phyloP scores from a whole-genome alignment of 176 grass and related monocot species.

The Zea luxurians region DNA sequence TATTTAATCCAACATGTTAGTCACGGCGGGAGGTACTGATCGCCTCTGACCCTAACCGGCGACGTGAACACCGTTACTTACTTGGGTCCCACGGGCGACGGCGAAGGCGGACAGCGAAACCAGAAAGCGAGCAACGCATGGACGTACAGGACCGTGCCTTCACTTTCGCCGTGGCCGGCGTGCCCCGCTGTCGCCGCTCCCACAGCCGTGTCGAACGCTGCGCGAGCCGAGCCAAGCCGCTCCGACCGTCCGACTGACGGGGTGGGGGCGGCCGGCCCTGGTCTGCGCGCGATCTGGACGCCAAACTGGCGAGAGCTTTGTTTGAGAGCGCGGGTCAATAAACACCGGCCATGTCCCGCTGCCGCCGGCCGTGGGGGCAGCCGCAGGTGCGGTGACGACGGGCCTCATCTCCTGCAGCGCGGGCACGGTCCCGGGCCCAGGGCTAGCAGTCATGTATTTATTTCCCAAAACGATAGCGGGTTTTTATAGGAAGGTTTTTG shows the following conservation, averaged over 20 bases:
- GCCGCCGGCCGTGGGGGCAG: constrained; percentile 40
- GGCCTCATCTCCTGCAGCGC: background rate
- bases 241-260: background rate
- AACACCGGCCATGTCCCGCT: constrained; percentile 34
- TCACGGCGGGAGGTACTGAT: background rate
- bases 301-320: constrained; percentile 29
- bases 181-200: background rate
- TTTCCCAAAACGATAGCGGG: too few relatives aligned
- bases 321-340: constrained; percentile 24
- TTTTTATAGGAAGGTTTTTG: background rate
- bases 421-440: background rate
- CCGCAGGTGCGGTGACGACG: background rate
- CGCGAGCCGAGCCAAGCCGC: background rate
- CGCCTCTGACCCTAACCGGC: background rate
- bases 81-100: background rate
- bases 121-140: constrained; percentile 39
- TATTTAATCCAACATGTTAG: too few relatives aligned
- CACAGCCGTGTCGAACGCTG: constrained; percentile 4
- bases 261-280: too few relatives aligned
- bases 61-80: background rate
- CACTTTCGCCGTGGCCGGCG: too few relatives aligned
- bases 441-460: background rate
- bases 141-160: background rate
- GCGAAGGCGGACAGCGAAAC: constrained; percentile 15
- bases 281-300: constrained; percentile 4